Percentiles rank a stretch among this genome's conserved stretches.
Evolutionary conservation across 2,329 filamentous ascomycete genomes (phyloP).

Genomic region (Pseudocercospora crystallina): DNA sequence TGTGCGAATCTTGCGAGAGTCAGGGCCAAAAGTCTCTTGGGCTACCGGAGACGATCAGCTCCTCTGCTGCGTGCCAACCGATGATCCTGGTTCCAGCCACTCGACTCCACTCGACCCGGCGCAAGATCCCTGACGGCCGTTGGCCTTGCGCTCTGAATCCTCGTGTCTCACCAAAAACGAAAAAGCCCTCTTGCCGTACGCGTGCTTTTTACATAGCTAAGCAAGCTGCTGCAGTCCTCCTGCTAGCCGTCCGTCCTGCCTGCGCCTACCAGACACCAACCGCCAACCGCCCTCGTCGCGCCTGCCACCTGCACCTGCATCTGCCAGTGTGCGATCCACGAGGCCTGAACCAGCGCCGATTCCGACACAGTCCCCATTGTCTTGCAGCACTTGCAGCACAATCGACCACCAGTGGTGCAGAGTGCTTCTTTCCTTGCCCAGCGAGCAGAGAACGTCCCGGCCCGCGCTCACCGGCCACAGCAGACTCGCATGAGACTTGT

Average conservation of each 20-base stretch:
- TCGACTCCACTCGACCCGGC: too few relatives aligned
- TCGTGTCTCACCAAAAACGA: constrained; percentile 23
- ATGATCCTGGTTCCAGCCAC: constrained; percentile 4
- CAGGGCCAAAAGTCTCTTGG: too few relatives aligned
- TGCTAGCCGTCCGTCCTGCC: constrained; percentile 14
- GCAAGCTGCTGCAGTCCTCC: constrained; percentile 21
- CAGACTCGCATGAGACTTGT: too few relatives aligned
- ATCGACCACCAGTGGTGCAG: too few relatives aligned
- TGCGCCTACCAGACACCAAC: constrained; percentile 7
- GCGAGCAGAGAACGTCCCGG: too few relatives aligned
- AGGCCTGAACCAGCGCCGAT: too few relatives aligned
- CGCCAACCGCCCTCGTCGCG: too few relatives aligned
- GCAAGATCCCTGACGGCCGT: constrained; percentile 5
- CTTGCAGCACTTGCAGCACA: too few relatives aligned
- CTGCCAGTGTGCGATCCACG: not conserved
- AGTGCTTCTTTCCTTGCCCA: too few relatives aligned
- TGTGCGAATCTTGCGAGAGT: too few relatives aligned
- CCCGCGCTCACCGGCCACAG: too few relatives aligned
- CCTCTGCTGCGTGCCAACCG: constrained; percentile 1
- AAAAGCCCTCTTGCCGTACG: constrained; percentile 19
- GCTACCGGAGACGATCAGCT: constrained; percentile 1
- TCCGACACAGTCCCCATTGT: too few relatives aligned
- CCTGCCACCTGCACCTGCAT: not conserved
- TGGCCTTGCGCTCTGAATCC: constrained; percentile 16
- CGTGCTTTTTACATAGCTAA: not conserved